Evolutionary conservation across 2,329 filamentous ascomycete species (phyloP), one percentile per base, ranked within the genome.

Genomic region (Talaromyces pinophilus): DNA sequence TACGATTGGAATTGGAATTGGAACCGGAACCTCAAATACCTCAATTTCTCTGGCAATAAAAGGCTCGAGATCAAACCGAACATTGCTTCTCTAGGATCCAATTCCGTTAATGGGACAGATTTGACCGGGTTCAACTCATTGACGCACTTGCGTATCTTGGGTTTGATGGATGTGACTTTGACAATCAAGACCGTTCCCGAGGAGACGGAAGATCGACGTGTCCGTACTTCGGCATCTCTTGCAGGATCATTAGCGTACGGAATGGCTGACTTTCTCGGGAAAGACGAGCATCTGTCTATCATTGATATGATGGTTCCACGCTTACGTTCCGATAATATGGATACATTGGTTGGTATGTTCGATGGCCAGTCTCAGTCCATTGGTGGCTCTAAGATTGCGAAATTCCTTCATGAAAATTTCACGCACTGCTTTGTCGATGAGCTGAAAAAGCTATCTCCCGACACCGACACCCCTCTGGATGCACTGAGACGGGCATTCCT

Each of bases 1-100:
- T 99, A 99, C 76, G 95, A 99, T 76, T 99, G 95, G 95, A 99
- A 99, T 74, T 99, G 95, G 95, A 98, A 98, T 75, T 92, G 95
- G 84, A 99, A 99, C 74, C 92, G 91, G 59, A 96, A 97, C 72
- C 82, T 99, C 70, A 91, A 93, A 69, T 99, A 96, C 75, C 88
- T 99, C 69, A 99, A 98, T 74, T 84, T 99, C 74, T 98, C 94
- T 0, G 95, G 95, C 62, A 99, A 99, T 81, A 97, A 97, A 78
- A 89, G 94, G 61, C 81, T 99, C 40, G 95, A 99, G 78, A 98
- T 99, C 81, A 89, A 89, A 73, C 87, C 87, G 0, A 87, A 82
- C 68, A 87, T 86, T 30, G 82, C 85, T 7, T 87, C 86, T 59
- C 80, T 84, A 64, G 84, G 80, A 75, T 70, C 82, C 75, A 74